Conservation (phyloP, 2,329 filamentous ascomycete species). For the Hymenotorrendiella dingleyae region DNA sequence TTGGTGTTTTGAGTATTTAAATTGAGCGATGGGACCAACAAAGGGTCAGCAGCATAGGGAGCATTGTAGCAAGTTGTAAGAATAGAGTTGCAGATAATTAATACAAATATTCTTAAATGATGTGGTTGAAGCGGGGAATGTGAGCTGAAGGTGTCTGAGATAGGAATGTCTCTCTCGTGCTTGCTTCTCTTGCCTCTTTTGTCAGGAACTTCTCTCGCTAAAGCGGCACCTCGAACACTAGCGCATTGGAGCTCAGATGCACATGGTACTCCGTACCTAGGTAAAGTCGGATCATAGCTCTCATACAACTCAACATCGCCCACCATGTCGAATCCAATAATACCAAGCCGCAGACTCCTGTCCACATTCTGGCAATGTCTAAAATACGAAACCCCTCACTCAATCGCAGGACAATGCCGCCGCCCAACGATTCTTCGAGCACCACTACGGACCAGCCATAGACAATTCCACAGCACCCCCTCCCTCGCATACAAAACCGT, state of each 20-base stretch:
- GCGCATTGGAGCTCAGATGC: too few species aligned
- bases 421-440: slow-evolving; percentile 7
- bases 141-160: neutral
- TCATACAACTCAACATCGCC: neutral
- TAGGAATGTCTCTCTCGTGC: too few species aligned
- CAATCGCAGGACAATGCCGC: slow-evolving; percentile 10
- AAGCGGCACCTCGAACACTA: too few species aligned
- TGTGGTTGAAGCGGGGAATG: slow-evolving; percentile 12
- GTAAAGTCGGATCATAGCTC: neutral
- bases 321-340: slow-evolving; percentile 23
- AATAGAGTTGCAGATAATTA: too few species aligned
- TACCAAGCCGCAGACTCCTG: slow-evolving; percentile 21
- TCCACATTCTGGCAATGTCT: slow-evolving; percentile 17
- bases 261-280: too few species aligned
- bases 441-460: neutral
- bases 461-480: slow-evolving; percentile 4
- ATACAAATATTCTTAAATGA: too few species aligned
- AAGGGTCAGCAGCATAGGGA: too few species aligned
- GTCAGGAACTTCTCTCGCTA: too few species aligned
- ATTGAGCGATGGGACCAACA: slow-evolving; percentile 8
- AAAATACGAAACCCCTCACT: slow-evolving; percentile 2
- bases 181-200: too few species aligned
- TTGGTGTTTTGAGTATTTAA: slow-evolving; percentile 9
- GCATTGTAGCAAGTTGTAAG: slow-evolving; percentile 10
- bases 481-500: slow-evolving; percentile 27